Evolutionary conservation across 2,329 filamentous ascomycete species (phyloP).

Genomic region (Didymella segeticola): DNA sequence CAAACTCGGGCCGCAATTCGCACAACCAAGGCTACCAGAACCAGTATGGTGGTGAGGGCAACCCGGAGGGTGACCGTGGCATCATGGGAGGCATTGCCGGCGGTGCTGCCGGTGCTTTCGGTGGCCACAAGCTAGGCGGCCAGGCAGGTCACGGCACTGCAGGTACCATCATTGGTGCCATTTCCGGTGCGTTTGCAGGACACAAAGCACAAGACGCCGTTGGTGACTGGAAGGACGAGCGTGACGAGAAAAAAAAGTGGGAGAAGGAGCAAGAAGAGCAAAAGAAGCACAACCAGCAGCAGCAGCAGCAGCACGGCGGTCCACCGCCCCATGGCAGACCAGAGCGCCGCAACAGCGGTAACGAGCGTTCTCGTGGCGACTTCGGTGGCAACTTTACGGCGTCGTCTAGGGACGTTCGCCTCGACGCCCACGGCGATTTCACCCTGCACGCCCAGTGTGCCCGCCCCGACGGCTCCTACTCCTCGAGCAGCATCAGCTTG

Average conservation of each 20-base stretch:
- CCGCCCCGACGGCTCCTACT: conserved; percentile 31
- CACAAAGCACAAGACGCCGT: conserved; percentile 32
- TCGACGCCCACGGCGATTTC: conserved; percentile 37
- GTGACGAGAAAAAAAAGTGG: conserved; percentile 36
- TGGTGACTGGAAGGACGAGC: conserved; percentile 35
- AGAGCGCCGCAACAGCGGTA: conserved; percentile 6
- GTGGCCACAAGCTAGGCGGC: conserved; percentile 35
- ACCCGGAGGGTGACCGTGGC: conserved; percentile 35
- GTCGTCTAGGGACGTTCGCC: conserved; percentile 32
- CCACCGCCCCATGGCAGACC: conserved; percentile 7
- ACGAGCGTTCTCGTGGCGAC: conserved; percentile 23
- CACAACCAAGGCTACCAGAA: conserved; percentile 33
- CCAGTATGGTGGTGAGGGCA: conserved; percentile 28
- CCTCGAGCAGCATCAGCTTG: conserved; percentile 29
- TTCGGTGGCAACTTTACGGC: conserved; percentile 36
- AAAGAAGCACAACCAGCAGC: conserved; percentile 24
- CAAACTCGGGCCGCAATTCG: conserved; percentile 32
- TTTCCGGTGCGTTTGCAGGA: conserved; percentile 35
- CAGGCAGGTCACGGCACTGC: conserved; percentile 33
- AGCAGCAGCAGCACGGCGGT: conserved; percentile 21
- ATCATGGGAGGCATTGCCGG: conserved; percentile 37
- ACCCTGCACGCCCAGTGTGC: conserved; percentile 36
- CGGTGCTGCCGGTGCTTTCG: conserved; percentile 36
- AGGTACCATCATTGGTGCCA: conserved; percentile 32
- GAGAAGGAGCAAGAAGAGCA: conserved; percentile 31